Evolutionary conservation across 192 early-diverging fungal species (phyloP).

Genomic region (Gonapodya sp.): DNA sequence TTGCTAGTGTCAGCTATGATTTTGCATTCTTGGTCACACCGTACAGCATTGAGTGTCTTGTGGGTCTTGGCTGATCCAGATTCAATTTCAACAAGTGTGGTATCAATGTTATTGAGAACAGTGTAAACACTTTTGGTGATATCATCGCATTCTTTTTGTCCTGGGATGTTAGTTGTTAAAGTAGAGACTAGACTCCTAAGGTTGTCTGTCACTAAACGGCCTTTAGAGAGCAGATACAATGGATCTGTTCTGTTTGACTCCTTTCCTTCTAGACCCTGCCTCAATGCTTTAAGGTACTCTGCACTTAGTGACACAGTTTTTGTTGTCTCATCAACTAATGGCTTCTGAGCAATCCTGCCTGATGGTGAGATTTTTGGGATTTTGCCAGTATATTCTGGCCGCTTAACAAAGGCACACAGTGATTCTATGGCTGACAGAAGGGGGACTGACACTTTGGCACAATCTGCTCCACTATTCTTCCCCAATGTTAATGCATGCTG

Average conservation of each 20-base stretch:
- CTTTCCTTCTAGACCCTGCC: conserved; percentile 8
- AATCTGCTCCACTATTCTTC: background rate
- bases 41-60: conserved; percentile 11
- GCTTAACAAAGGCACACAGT: conserved; percentile 13
- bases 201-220: conserved; percentile 20
- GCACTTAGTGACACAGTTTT: background rate
- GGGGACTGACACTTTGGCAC: background rate
- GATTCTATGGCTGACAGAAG: background rate
- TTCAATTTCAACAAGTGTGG: conserved; percentile 37
- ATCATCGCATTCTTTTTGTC: conserved; percentile 42
- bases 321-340: conserved; percentile 17
- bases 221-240: conserved; percentile 23
- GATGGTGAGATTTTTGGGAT: conserved; percentile 27
- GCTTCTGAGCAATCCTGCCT: conserved; percentile 27
- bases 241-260: conserved; percentile 19
- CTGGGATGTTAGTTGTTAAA: conserved; percentile 29
- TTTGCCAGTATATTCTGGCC: conserved; percentile 23
- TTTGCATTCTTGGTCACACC: background rate
- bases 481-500: conserved; percentile 20
- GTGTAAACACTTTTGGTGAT: conserved; percentile 30
- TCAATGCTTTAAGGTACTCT: background rate
- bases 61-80: conserved; percentile 22
- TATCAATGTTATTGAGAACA: conserved; percentile 24
- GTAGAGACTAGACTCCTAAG: conserved; percentile 22
- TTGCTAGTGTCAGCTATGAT: conserved; percentile 28